A percentile compares a stretch with the other conserved stretches of the same genome.
These are phyloP conservation scores for Euphorbia schlechtendalii DNA, from an alignment of 441 rosid genomes.

Conservation along the genomic window DNA sequence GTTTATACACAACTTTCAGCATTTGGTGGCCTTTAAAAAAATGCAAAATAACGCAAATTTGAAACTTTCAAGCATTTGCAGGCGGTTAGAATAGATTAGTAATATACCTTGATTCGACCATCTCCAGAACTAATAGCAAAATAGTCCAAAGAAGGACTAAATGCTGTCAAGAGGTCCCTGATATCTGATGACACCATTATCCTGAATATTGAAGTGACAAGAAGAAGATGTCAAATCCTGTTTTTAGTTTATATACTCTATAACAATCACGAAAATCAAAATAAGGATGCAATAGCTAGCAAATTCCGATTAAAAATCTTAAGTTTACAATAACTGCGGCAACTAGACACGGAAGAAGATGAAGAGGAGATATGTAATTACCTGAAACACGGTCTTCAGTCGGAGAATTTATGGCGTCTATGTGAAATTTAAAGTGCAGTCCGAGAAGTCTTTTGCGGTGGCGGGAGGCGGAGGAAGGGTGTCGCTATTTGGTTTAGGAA, in stretches of 20 bases:
- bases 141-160: constrained; percentile 69
- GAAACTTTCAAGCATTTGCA: neutral
- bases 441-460: no score
- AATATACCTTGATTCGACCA: constrained; percentile 73
- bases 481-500: no score
- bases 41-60: neutral
- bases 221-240: neutral
- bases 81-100: neutral
- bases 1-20: neutral
- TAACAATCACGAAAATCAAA: neutral
- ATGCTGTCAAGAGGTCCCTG: constrained; percentile 61
- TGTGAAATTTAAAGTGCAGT: no score
- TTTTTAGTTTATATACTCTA: neutral
- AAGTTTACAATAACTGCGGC: no score
- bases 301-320: no score
- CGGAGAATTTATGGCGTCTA: no score
- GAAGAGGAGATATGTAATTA: no score
- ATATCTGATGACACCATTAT: constrained; percentile 45
- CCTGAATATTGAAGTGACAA: constrained; percentile 13
- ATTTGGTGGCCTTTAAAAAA: neutral
- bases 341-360: no score
- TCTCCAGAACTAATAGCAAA: constrained; percentile 73
- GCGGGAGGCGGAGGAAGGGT: no score
- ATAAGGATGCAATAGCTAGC: no score
- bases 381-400: no score